Base-by-base conservation (phyloP, 345 rosid species). In the Trapa incisa region DNA sequence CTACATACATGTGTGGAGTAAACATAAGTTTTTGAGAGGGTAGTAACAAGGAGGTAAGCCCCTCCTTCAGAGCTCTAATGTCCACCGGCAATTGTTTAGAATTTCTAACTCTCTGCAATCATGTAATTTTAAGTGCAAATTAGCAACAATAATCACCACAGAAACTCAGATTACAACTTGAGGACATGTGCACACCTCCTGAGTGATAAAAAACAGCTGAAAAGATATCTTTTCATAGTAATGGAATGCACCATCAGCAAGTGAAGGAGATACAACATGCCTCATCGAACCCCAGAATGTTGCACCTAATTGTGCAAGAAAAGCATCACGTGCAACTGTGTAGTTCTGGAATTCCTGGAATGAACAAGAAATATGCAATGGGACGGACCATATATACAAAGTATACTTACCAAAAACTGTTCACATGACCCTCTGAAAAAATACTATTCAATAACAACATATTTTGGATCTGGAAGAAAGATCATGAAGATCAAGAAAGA, bases 211-310 rank as follows among this genome's bases (percentile, higher is more conserved):
- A 75, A 87, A 83, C 70, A 95, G 82, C 80, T 95, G 99, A 75
- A 91, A 94, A 43, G 96, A 89, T 76, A 94, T 80, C 80, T 84
- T 89, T 79, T 91, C 99, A 74, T 94, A 94, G 76, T 86, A 83
- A 77, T 94, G 99, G 81, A 89, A 94, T 77, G 96, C 91, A 71
- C 97, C 99, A 74, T 91, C 97, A 73, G 96, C 88, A 76, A 91
- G 78, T 67, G 97, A 95, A 61, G 97, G 99, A 61, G 99, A 87
- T 73, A 89, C 67, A 68, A 95, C 73, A 66, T 95, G 99, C 79
- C 91, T 87, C 92, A 95, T 79, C 39, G 97, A 86, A 43, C 97
- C 99, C 99, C 96, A 87, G 39, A 95, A 82, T 35, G 89, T 85
- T 47, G 97, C 89, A 74, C 97, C 99, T 78, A 95, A 79, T 77